Evolutionary conservation across 2,329 filamentous ascomycete genomes (phyloP), one percentile per base, ranked within the genome.

Genomic region (Xylaria multiplex): DNA sequence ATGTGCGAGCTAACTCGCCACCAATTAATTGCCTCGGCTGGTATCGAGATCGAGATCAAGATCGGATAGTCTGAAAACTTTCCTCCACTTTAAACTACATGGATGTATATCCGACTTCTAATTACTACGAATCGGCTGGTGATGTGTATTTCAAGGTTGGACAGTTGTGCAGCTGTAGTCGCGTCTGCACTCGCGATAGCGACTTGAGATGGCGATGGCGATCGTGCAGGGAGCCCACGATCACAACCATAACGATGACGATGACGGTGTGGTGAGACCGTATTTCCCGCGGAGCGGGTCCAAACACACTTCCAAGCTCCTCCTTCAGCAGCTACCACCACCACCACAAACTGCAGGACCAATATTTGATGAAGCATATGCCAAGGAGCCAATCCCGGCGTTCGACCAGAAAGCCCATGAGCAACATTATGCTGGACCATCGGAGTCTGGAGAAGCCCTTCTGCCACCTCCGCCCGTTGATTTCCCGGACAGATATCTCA

Each of bases 221-320:
- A 35, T 35, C 5, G 32, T 27, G 27, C 27, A 27, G 27, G 19
- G 19, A 19, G 27, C 27, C 27, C 27, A 27, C 32, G 9, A 35
- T 7, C 7, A 3, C 32, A 7, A 35, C 11, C 40, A 37, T n/a
- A 27, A 30, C 30, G 43, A 11, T 19, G 32, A 35, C 16, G n/a
- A 53, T 4, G 27, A 27, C 24, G 19, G 19, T 5, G 32, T 27
- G 32, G 30, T 48, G 40, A 49, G 3, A 32, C 42, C 59, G 40
- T 66, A 66, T 56, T 66, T 66, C 43, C 64, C 64, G 2, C 30
- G 64, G n/a, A 66, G 64, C 64, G 60, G 64, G 27, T 24, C 60
- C 35, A 55, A 55, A 35, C 54, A 66, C 37, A 5, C 42, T 8
- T 63, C 60, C 16, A 66, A 30, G 9, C 49, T 66, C 14, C 64